Percentiles rank a stretch among this genome's conserved stretches.
Conservation (phyloP, 2,329 filamentous ascomycete genomes). For the Dactylonectria macrodidyma region DNA sequence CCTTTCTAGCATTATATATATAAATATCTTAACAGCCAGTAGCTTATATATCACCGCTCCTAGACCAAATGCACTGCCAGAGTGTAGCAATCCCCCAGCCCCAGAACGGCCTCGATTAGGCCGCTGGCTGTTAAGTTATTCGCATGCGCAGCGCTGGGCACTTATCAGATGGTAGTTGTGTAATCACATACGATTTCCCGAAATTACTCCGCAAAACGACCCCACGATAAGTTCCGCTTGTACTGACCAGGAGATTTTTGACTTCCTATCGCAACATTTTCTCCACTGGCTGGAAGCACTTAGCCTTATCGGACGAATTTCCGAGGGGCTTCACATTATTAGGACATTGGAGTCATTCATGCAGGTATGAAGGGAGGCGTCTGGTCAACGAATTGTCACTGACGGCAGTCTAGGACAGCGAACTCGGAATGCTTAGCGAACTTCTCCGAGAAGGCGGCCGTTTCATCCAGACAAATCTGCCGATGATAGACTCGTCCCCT, state of each 20-base stretch:
- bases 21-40: too few species aligned
- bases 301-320: neutral
- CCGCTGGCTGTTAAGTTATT: too few species aligned
- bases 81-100: too few species aligned
- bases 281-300: slow-evolving; percentile 18
- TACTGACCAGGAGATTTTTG: neutral
- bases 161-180: too few species aligned
- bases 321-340: slow-evolving; percentile 7
- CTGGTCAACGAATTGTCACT: neutral
- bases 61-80: too few species aligned
- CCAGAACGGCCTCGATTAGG: too few species aligned
- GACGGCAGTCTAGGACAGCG: neutral
- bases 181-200: too few species aligned
- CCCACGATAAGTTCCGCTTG: too few species aligned
- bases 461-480: slow-evolving; percentile 4
- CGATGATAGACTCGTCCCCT: slow-evolving; percentile 1
- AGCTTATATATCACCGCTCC: too few species aligned
- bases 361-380: neutral
- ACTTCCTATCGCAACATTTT: slow-evolving; percentile 7
- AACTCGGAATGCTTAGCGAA: neutral
- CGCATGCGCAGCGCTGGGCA: too few species aligned
- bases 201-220: too few species aligned
- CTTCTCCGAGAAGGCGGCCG: neutral
- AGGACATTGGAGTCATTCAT: neutral
- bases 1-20: too few species aligned